phyloP scores from a whole-genome alignment of 2,329 filamentous ascomycete species.

The Periconia sp. region DNA sequence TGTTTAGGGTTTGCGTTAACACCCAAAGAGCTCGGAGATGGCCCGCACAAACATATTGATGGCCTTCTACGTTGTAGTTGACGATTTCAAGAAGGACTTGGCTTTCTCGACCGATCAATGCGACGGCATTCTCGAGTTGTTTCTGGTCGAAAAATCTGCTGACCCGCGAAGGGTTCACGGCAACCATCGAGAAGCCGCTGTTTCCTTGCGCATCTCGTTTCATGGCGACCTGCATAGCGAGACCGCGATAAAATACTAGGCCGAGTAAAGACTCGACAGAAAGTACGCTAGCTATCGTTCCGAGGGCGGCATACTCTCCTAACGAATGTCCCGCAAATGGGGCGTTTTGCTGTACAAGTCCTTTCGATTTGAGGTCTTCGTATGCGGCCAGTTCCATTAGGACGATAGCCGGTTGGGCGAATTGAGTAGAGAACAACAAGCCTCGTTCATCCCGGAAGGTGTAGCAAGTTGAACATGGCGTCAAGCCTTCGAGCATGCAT shows the following conservation, averaged over 20 bases:
- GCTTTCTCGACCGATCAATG: conserved; percentile 90
- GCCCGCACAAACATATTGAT: conserved; percentile 70
- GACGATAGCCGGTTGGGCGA: conserved; percentile 95
- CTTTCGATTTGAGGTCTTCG: conserved; percentile 98
- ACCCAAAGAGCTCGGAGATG: conserved; percentile 67
- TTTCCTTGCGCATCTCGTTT: conserved; percentile 91
- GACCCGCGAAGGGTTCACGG: conserved; percentile 96
- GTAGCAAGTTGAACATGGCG: conserved; percentile 90
- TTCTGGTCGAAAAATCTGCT: conserved; percentile 99
- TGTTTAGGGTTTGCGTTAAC: conserved; percentile 82
- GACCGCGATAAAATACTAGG: conserved; percentile 96
- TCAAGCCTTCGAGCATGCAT: conserved; percentile 98
- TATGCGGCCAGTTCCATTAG: conserved; percentile 99
- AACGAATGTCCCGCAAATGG: conserved; percentile 97
- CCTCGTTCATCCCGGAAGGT: conserved; percentile 95
- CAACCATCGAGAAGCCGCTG: conserved; percentile 99
- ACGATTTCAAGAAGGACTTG: conserved; percentile 97
- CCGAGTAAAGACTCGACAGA: conserved; percentile 98
- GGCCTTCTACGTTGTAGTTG: conserved; percentile 81
- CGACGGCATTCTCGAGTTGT: conserved; percentile 93
- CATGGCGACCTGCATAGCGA: conserved; percentile 99
- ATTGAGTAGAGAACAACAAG: conserved; percentile 93
- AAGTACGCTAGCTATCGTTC: conserved; percentile 96
- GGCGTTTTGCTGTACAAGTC: conserved; percentile 91
- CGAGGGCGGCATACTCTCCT: conserved; percentile 96